Evolutionary conservation across 768 basidiomycete genomes (phyloP), one percentile per base, ranked within the genome.

Genomic region (Galerina marginata): DNA sequence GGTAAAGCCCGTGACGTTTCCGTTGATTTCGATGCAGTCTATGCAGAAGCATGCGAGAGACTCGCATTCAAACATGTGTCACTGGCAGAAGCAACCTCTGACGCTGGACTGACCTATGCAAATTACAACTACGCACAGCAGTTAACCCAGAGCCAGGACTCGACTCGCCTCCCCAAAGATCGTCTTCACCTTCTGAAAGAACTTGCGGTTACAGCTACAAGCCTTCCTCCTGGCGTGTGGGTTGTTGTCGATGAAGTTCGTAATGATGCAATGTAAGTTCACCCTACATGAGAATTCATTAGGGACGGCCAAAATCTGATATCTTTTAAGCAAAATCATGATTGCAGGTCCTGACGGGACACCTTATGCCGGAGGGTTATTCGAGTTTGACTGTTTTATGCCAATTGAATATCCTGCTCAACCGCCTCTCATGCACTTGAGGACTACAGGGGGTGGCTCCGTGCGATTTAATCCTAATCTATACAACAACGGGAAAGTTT

Each of bases 381-480:
- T 83, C 65, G 83, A 84, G 67, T 85, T 86, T 59, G 84, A 86
- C 66, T 83, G 82, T 64, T 83, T 83, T 67, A 76, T 86, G 62
- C 84, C 84, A 14, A 65, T 84, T 12, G 71, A 78, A 53, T 85
- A 86, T 67, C 83, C 85, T 7, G 67, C 77, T 46, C 68, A 50
- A 6, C 80, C 84, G 9, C 85, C 84, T 14, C 68, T 72, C 44
- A 72, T 85, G 71, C 78, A 84, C 63, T 71, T 86, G n/a, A 72
- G 79, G 37, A 86, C 85, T 12, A 86, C 85, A 2, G 85, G 81
- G 6, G 73, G 76, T 20, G 83, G 82, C 6, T 67, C 62, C 6
- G 83, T 84, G 33, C 71, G 82, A 23, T 86, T 86, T 71, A 86
- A 87, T 61, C 84, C 84, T 6, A 86, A 86, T 67, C 71, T 87